These are phyloP conservation scores for Xylariaceae sp. DNA, from an alignment of 2,329 filamentous ascomycete species.

Conservation along the genomic window DNA sequence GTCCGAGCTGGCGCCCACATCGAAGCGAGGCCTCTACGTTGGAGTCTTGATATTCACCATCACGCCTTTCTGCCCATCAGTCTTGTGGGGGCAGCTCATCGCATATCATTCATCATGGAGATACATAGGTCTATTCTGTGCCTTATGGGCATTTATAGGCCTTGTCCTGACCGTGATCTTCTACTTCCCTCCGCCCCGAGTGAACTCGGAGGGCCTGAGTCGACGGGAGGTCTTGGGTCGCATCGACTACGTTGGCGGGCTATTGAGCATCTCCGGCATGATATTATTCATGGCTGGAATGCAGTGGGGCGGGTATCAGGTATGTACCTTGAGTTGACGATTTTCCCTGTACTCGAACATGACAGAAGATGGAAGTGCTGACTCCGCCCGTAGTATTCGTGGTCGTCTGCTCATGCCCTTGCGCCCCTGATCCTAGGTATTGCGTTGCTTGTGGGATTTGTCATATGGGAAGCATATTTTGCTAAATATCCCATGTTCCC, in stretches of 20 bases:
- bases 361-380: neutral
- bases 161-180: neutral
- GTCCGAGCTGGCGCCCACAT: neutral
- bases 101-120: neutral
- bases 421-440: neutral
- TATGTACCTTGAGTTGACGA: neutral
- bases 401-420: neutral
- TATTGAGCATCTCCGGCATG: neutral
- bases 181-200: neutral
- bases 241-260: neutral
- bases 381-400: neutral
- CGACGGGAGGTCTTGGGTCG: neutral
- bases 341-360: neutral
- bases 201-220: neutral
- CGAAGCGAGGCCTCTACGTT: neutral
- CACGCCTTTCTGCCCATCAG: neutral
- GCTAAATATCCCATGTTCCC: neutral
- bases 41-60: neutral
- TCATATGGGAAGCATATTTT: neutral
- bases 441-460: neutral
- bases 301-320: neutral
- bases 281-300: neutral
- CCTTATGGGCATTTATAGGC: neutral
- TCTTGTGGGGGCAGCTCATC: neutral
- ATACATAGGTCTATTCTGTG: neutral